phyloP scores from a whole-genome alignment of 2,329 filamentous ascomycete species.

The Epichloe aotearoae region DNA sequence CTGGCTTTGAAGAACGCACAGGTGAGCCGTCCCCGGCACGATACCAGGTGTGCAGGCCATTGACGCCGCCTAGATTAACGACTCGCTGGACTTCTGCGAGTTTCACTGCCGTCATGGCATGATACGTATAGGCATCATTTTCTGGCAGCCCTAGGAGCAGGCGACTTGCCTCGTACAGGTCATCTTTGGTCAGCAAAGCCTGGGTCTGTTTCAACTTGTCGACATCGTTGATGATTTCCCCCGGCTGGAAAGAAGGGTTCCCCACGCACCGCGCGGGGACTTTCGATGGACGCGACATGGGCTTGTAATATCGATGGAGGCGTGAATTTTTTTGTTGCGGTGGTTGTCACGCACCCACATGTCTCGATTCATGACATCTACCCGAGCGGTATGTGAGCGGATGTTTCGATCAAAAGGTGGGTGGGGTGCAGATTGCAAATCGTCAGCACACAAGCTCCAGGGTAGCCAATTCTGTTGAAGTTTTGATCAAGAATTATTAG shows the following conservation, averaged over 20 bases:
- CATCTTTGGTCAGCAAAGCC: conserved; percentile 27
- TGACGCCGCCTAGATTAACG: conserved; percentile 28
- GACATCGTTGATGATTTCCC: conserved; percentile 24
- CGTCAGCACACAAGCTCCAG: too few relatives aligned
- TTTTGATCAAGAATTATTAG: not conserved
- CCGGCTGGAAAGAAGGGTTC: conserved; percentile 29
- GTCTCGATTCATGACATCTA: too few relatives aligned
- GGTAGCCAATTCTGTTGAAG: too few relatives aligned
- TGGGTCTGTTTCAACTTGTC: conserved; percentile 23
- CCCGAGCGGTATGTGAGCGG: too few relatives aligned
- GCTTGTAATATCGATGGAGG: not conserved
- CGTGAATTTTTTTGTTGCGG: not conserved
- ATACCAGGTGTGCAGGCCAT: conserved; percentile 38
- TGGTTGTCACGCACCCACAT: not conserved
- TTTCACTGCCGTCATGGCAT: conserved; percentile 36
- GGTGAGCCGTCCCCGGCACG: conserved; percentile 21
- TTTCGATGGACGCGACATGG: conserved; percentile 16
- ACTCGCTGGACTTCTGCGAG: conserved; percentile 35
- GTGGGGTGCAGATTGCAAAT: too few relatives aligned
- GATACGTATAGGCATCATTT: conserved; percentile 35
- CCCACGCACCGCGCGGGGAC: conserved; percentile 29
- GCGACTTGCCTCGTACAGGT: conserved; percentile 31
- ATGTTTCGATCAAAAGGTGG: too few relatives aligned
- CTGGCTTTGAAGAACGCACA: conserved; percentile 12
- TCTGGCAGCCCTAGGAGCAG: conserved; percentile 30